Evolutionary conservation across 352 stramenopile genomes (phyloP).

Genomic region (Pythium plurisporium): DNA sequence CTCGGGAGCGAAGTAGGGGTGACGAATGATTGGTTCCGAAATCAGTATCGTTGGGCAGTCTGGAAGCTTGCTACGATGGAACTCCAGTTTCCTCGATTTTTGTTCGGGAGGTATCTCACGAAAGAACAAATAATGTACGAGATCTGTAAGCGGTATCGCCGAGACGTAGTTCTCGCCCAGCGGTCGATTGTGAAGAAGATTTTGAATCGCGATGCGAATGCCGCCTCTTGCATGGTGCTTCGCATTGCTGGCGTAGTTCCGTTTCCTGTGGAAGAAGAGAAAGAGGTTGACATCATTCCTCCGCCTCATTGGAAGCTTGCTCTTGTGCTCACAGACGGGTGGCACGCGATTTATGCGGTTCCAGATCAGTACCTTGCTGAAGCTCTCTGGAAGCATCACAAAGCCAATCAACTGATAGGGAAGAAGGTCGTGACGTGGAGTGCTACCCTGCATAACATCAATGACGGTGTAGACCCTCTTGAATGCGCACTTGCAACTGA

Average conservation of each 20-base stretch:
- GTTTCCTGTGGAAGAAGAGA: constrained; percentile 26
- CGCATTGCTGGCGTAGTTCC: constrained; percentile 52
- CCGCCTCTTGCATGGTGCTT: constrained; percentile 61
- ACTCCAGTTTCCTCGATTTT: constrained; percentile 36
- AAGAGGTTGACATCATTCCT: constrained; percentile 32
- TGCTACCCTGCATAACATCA: constrained; percentile 52
- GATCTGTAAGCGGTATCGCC: constrained; percentile 41
- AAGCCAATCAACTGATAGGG: constrained; percentile 34
- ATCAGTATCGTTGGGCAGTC: constrained; percentile 72
- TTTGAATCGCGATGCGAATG: constrained; percentile 57
- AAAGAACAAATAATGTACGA: constrained; percentile 57
- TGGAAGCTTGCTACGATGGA: constrained; percentile 69
- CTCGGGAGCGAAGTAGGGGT: constrained; percentile 30
- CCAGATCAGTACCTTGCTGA: constrained; percentile 38
- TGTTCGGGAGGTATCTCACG: constrained; percentile 54
- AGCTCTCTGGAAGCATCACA: constrained; percentile 46
- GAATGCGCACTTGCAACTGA: constrained; percentile 48
- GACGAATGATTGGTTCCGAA: constrained; percentile 56
- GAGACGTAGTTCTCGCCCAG: constrained; percentile 45
- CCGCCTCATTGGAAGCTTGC: constrained; percentile 51
- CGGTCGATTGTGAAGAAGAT: constrained; percentile 67
- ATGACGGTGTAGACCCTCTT: constrained; percentile 60
- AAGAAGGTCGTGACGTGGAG: constrained; percentile 71
- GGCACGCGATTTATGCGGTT: constrained; percentile 63
- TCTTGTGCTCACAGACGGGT: constrained; percentile 67